phyloP scores from a whole-genome alignment of 768 basidiomycete species.

The Collybia sordida region DNA sequence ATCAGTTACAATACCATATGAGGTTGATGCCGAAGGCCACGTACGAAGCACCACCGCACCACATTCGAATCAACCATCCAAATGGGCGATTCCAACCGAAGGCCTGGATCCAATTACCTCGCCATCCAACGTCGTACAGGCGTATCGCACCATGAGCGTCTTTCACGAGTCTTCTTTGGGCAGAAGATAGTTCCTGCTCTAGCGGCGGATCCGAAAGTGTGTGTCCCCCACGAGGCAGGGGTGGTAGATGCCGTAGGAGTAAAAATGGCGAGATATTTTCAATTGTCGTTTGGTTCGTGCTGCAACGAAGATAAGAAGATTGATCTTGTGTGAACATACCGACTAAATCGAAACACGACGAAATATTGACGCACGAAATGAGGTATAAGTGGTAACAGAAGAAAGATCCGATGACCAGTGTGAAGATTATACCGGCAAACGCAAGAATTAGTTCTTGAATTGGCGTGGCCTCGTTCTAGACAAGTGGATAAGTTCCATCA shows the following conservation, averaged over 20 bases:
- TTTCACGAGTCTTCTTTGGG: conserved; percentile 64
- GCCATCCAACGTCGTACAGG: conserved; percentile 75
- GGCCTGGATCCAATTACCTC: conserved; percentile 66
- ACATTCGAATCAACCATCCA: conserved; percentile 53
- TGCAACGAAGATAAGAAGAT: conserved; percentile 25
- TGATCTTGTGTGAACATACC: too few relatives aligned
- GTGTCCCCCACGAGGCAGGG: conserved; percentile 49
- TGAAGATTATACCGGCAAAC: conserved; percentile 57
- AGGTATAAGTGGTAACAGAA: conserved; percentile 76
- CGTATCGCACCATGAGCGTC: conserved; percentile 60
- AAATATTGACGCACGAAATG: conserved; percentile 50
- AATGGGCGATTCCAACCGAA: conserved; percentile 56
- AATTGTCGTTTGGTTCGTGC: conserved; percentile 85
- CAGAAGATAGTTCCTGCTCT: conserved; percentile 67
- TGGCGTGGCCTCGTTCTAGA: conserved; percentile 62
- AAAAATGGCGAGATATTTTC: conserved; percentile 77
- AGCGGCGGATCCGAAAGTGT: conserved; percentile 66
- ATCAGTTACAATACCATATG: not conserved
- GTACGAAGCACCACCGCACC: conserved; percentile 67
- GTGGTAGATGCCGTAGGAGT: conserved; percentile 69
- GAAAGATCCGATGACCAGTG: conserved; percentile 74
- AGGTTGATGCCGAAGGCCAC: conserved; percentile 19
- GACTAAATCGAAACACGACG: not conserved
- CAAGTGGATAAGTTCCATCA: not conserved
- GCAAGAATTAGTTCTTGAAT: conserved; percentile 69